These are phyloP conservation scores for Cercospora canescens DNA, from an alignment of 2,329 filamentous ascomycete genomes.

Conservation along the genomic window DNA sequence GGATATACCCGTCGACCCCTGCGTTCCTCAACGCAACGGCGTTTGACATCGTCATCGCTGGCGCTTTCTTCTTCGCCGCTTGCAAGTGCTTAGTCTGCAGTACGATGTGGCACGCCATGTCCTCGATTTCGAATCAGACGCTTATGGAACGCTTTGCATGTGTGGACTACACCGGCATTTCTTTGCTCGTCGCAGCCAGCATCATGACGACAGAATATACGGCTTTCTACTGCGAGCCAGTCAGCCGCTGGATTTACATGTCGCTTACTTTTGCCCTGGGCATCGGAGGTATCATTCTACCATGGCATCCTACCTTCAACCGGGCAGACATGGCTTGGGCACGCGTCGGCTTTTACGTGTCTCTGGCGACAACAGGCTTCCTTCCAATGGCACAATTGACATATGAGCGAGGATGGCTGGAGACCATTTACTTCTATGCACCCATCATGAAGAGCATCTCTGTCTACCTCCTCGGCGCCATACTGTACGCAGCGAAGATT, in stretches of 20 bases:
- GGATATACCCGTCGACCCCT: slow-evolving; percentile 86
- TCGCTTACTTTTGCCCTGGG: slow-evolving; percentile 76
- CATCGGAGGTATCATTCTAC: slow-evolving; percentile 82
- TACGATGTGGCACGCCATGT: slow-evolving; percentile 98
- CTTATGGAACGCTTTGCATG: slow-evolving; percentile 95
- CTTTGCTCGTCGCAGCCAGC: slow-evolving; percentile 86
- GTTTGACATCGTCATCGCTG: slow-evolving; percentile 85
- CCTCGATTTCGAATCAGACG: slow-evolving; percentile 85
- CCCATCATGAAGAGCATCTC: slow-evolving; percentile 80
- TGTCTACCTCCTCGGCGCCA: slow-evolving; percentile 83
- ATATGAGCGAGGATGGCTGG: slow-evolving; percentile 72
- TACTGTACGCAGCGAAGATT: slow-evolving; percentile 86
- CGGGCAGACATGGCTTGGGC: slow-evolving; percentile 88
- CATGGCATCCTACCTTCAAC: slow-evolving; percentile 97
- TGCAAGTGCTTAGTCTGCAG: slow-evolving; percentile 94
- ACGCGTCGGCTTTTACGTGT: slow-evolving; percentile 87
- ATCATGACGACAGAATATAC: slow-evolving; percentile 99
- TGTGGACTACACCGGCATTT: slow-evolving; percentile 97
- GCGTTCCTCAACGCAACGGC: slow-evolving; percentile 88
- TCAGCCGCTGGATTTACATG: slow-evolving; percentile 86
- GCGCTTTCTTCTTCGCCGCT: slow-evolving; percentile 93
- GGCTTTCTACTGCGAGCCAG: slow-evolving; percentile 94
- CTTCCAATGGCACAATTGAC: slow-evolving; percentile 83
- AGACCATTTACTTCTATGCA: slow-evolving; percentile 87
- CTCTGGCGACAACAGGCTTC: slow-evolving; percentile 83